Percentiles rank a stretch among this genome's conserved stretches.
phyloP scores from a whole-genome alignment of 2,329 filamentous ascomycete species.

The Cordyceps javanica region DNA sequence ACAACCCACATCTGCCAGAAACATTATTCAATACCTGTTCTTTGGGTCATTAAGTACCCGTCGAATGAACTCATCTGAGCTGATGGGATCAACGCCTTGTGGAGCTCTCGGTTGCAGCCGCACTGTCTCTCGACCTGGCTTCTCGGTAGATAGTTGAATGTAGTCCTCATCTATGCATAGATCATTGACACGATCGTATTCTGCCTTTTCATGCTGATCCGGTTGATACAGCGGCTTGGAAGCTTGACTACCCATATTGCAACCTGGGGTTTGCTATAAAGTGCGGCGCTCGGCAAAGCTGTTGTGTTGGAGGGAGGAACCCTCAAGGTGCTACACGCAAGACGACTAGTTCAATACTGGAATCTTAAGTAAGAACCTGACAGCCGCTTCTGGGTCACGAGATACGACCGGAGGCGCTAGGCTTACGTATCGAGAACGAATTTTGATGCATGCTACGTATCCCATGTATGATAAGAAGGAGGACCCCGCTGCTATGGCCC shows the following conservation, averaged over 20 bases:
- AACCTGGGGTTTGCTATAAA: background rate
- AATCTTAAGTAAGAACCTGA: background rate
- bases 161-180: background rate
- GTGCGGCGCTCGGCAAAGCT: background rate
- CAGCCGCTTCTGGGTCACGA: background rate
- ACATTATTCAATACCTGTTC: conserved; percentile 44
- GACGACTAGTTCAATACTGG: no score
- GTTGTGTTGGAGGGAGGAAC: background rate
- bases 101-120: conserved; percentile 22
- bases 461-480: no score
- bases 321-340: background rate
- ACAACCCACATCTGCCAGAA: background rate
- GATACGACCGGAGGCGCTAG: background rate
- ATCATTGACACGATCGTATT: background rate
- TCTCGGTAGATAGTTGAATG: background rate
- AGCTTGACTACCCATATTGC: background rate
- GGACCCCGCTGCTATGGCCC: background rate
- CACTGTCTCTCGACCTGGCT: background rate
- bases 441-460: background rate
- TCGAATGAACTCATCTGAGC: background rate
- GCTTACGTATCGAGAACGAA: background rate
- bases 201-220: background rate
- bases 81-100: conserved; percentile 33
- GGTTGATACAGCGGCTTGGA: background rate
- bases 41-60: conserved; percentile 53